Percentiles rank a stretch among this genome's conserved stretches.
Conservation (phyloP, 106 monocot species). For the Dactylorhiza incarnata region DNA sequence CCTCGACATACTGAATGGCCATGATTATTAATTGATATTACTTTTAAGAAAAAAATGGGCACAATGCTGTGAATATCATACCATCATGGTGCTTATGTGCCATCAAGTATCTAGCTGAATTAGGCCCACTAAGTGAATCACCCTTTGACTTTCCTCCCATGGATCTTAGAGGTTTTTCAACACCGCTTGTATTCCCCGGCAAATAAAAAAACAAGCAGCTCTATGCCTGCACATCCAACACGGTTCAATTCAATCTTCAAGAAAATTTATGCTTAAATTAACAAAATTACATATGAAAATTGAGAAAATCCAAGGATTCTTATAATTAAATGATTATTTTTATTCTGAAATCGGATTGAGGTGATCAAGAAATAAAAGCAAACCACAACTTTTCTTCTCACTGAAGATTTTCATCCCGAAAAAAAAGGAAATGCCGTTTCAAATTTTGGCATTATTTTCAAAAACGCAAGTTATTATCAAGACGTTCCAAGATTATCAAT, state of each 20-base stretch:
- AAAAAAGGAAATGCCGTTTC: neutral
- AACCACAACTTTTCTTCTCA: neutral
- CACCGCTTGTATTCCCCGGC: neutral
- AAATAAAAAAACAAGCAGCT: neutral
- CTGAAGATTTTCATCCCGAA: neutral
- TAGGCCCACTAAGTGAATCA: conserved; percentile 1
- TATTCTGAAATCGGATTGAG: neutral
- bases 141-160: conserved; percentile 5
- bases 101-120: conserved; percentile 3
- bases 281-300: neutral
- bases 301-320: neutral
- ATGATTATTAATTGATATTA: neutral
- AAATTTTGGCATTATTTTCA: neutral
- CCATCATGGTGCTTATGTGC: conserved; percentile 6
- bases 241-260: neutral
- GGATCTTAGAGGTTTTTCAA: neutral
- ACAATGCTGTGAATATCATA: neutral
- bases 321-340: neutral
- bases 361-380: neutral
- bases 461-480: neutral
- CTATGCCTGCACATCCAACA: neutral
- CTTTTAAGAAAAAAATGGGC: neutral
- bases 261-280: neutral
- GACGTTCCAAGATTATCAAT: neutral
- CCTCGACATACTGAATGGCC: neutral